Evolutionary conservation across 1,284 basidiomycete genomes (phyloP).

Genomic region (Puccinia novopanici): DNA sequence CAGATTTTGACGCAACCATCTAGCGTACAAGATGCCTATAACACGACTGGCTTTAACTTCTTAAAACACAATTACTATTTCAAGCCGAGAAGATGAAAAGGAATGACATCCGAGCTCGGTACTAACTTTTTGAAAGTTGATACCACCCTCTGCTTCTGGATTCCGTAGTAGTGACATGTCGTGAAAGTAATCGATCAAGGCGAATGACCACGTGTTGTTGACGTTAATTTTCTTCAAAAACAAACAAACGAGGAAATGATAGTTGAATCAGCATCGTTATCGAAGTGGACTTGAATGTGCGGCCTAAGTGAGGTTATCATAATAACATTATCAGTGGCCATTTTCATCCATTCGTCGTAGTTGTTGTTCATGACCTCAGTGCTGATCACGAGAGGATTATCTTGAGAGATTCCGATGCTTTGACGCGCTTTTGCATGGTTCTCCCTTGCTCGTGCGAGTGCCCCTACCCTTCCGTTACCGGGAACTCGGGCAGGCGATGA

Average conservation of each 20-base stretch:
- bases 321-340: constrained; percentile 94
- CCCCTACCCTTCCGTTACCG: constrained; percentile 34
- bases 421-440: constrained; percentile 34
- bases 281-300: neutral
- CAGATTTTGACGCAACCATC: constrained; percentile 99
- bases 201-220: constrained; percentile 95
- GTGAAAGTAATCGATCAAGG: constrained; percentile 98
- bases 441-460: constrained; percentile 46
- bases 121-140: constrained; percentile 48
- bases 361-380: constrained; percentile 79
- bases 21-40: constrained; percentile 95
- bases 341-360: constrained; percentile 99
- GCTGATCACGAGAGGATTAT: constrained; percentile 43
- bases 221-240: constrained; percentile 89
- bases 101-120: neutral
- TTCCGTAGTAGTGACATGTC: constrained; percentile 97
- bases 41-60: constrained; percentile 17
- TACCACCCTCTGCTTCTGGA: constrained; percentile 72
- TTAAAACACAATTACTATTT: constrained; percentile 10
- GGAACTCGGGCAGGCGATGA: constrained; percentile 28
- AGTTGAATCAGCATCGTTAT: neutral
- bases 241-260: neutral
- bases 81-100: constrained; percentile 21
- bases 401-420: constrained; percentile 27
- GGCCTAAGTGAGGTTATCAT: neutral